Evolutionary conservation across 345 rosid genomes (phyloP).

Genomic region (Salix udensis): DNA sequence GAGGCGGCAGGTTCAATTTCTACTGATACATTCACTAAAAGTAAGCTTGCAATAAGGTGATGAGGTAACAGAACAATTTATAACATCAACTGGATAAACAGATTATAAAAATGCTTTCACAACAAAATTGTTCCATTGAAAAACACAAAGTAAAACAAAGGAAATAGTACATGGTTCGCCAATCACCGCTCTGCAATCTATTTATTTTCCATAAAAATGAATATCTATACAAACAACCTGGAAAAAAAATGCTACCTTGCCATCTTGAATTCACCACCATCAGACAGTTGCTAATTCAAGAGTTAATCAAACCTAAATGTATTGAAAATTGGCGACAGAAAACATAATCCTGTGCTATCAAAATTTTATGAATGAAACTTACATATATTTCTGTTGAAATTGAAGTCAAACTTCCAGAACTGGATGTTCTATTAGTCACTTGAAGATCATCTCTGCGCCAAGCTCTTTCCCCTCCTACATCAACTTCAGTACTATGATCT

Average conservation of each 20-base stretch:
- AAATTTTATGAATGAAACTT: slow-evolving; percentile 17
- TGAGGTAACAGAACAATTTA: neutral
- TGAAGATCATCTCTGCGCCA: slow-evolving; percentile 18
- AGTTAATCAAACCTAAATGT: neutral
- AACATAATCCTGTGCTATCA: neutral
- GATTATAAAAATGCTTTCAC: neutral
- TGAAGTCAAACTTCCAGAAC: slow-evolving; percentile 14
- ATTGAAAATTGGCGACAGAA: neutral
- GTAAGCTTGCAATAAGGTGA: neutral
- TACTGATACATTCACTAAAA: neutral
- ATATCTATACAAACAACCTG: too few relatives aligned
- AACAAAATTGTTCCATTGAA: neutral
- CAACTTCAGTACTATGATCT: slow-evolving; percentile 34
- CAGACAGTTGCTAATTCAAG: neutral
- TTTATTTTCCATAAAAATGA: too few relatives aligned
- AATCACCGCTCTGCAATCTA: neutral
- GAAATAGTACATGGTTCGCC: neutral
- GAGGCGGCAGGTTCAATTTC: neutral
- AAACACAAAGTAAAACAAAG: neutral
- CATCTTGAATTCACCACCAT: neutral
- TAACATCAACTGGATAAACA: neutral
- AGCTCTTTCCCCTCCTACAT: slow-evolving; percentile 9
- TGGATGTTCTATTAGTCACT: slow-evolving; percentile 12
- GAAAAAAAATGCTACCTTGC: too few relatives aligned
- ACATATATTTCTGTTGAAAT: slow-evolving; percentile 29